Conservation (phyloP, 2,329 filamentous ascomycete species). For the Trichophyton rubrum region DNA sequence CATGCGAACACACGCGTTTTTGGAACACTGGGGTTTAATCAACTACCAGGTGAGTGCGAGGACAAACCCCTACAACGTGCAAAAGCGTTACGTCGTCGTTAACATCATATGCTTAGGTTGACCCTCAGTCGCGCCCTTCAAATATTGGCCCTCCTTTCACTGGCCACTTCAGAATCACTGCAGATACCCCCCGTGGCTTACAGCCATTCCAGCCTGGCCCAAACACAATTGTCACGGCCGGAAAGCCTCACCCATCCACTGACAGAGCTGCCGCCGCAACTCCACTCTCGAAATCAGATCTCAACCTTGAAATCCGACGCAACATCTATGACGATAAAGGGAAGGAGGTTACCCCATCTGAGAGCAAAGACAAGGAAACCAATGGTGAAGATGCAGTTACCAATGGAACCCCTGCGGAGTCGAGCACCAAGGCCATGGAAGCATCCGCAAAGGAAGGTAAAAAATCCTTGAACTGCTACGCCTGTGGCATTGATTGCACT, state of each 20-base stretch:
- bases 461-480: conserved; percentile 67
- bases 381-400: conserved; percentile 65
- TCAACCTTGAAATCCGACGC: conserved; percentile 84
- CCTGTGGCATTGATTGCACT: conserved; percentile 83
- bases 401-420: conserved; percentile 45
- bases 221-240: conserved; percentile 52
- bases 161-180: conserved; percentile 90
- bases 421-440: conserved; percentile 52
- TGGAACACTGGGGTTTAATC: conserved; percentile 97
- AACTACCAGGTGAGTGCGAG: conserved; percentile 75
- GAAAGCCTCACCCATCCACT: conserved; percentile 53
- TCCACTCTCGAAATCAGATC: conserved; percentile 59
- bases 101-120: conserved; percentile 52
- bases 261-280: conserved; percentile 57
- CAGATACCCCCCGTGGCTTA: conserved; percentile 85
- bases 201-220: conserved; percentile 90
- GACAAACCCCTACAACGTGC: neutral
- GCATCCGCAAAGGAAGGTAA: conserved; percentile 49
- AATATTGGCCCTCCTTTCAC: conserved; percentile 95
- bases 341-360: conserved; percentile 63
- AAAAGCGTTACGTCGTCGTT: neutral
- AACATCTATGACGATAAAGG: conserved; percentile 92
- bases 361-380: conserved; percentile 47
- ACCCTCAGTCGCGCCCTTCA: conserved; percentile 86
- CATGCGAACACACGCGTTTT: conserved; percentile 94